A percentile compares a stretch with the other conserved stretches of the same genome.
Evolutionary conservation across 2,329 filamentous ascomycete species (phyloP).

Genomic region (Aspergillus sergii): DNA sequence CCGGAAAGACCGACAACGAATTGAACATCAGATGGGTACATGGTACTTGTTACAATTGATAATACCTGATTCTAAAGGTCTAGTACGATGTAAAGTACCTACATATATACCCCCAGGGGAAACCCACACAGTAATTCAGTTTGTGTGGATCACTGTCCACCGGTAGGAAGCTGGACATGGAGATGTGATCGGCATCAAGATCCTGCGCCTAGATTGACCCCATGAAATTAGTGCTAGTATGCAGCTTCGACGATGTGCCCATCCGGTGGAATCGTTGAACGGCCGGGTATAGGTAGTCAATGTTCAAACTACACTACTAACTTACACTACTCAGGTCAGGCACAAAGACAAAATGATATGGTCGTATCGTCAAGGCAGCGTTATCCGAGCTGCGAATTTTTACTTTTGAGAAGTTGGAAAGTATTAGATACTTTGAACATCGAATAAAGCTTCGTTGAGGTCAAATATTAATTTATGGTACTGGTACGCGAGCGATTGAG

Average conservation of each 20-base stretch:
- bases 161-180: not conserved
- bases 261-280: not conserved
- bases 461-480: no score
- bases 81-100: not conserved
- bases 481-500: no score
- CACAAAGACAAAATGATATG: not conserved
- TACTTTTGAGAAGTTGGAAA: no score
- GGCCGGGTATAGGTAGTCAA: not conserved
- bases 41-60: not conserved
- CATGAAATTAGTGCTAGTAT: not conserved
- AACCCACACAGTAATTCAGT: not conserved
- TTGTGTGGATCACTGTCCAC: not conserved
- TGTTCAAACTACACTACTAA: no score
- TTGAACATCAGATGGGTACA: conserved; percentile 15
- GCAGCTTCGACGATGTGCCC: not conserved
- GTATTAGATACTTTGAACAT: no score
- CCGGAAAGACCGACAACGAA: conserved; percentile 21
- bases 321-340: not conserved
- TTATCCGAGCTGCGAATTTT: no score
- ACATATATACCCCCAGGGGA: not conserved
- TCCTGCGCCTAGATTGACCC: not conserved
- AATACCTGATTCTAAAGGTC: not conserved
- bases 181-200: not conserved
- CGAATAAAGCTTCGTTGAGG: no score
- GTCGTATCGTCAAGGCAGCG: no score